Base-by-base conservation (phyloP, 352 stramenopile genomes). In the Phytophthora foliorum region DNA sequence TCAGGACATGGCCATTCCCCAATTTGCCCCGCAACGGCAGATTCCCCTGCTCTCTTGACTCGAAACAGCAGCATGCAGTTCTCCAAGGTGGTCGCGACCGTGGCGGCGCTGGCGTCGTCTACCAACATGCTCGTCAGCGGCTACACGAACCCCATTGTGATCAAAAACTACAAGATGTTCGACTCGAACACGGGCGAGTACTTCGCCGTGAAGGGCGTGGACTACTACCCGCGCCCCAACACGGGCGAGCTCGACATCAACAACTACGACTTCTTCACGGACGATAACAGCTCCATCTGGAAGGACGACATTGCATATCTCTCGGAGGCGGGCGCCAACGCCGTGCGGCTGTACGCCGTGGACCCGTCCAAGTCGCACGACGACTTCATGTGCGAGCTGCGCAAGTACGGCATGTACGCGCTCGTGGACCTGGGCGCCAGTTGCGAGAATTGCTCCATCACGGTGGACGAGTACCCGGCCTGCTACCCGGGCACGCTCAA, bases 171-270 rank as follows among this genome's bases (percentile, higher is more conserved):
- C 75, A 90, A 88, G 44, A 85, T 95, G 64, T 97, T 94, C 55
- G 87, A 97, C 66, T 67, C 75, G 48, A 81, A 84, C 27, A 95
- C 83, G 4, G 85, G 84, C 22, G 69, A 86, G 17, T 79, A 88
- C 31, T 93, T 97, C 63, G 63, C 73, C 16, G 81, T 93, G 19
- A 79, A 80, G n/a, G 91, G 91, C 7, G 84, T 97, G 34, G 86
- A 91, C 67, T 97, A 97, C 75, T 96, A 96, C 71, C 90, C 90
- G 6, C 84, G 91, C 4, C 89, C 91, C 2, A 97, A 97, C 58
- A 54, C 69, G 1, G 91, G 91, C 4, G 60, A 82, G 10, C 63
- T 94, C 16, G 36, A 93, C 57, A 50, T 62, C 4, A 93, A 96
- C 73, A 95, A 90, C 60, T 50, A 90, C 36, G 91, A 97, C 62